Base-by-base conservation (phyloP, 805 yeast species). In the Wickerhamomyces subpelliculosus region DNA sequence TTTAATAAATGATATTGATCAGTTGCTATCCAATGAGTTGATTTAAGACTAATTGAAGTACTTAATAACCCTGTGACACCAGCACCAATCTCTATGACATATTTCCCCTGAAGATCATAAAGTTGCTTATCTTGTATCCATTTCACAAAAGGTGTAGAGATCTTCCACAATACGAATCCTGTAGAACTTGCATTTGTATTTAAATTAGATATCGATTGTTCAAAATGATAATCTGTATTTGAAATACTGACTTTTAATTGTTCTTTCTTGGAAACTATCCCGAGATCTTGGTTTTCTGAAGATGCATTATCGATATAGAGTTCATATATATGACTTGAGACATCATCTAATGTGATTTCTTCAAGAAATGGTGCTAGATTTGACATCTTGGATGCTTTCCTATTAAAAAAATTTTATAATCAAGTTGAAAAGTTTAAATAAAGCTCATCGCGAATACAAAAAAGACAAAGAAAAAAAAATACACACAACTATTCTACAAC, bases 131-230 rank as follows among this genome's bases (percentile, higher is more conserved):
- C 8, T n/a, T 67, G 18, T 2, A 78, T 34, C 86, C 87, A 80
- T 31, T 75, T 70, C 1, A 67, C 66, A 28, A 80, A 59, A 2
- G 62, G 50, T 2, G 68, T 64, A 1, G 78, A 64, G 1, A 75
- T 61, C 30, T 62, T 60, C 88, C 88, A 80, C 28, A 79, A 61
- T 4, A 80, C 70, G 42, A 73, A 81, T 11, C 88, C 88, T 0
- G 86, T 79, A 5, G 81, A 70, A 16, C 72, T 63, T 13, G 58
- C 29, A 21, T 62, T 52, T 1, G 52, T 48, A 20, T 57, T 53
- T 3, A 65, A 48, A 0, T 54, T 44, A 1, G 62, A 48, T 3
- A 60, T 38, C 0, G 68, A 61, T 37, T 66, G 72, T 13, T 54
- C 45, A 28, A 53, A 48, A n/a, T 52, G 43, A 8, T 50, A 44